Evolutionary conservation across 2,329 filamentous ascomycete species (phyloP).

Genomic region (Plectosphaerella sp.): DNA sequence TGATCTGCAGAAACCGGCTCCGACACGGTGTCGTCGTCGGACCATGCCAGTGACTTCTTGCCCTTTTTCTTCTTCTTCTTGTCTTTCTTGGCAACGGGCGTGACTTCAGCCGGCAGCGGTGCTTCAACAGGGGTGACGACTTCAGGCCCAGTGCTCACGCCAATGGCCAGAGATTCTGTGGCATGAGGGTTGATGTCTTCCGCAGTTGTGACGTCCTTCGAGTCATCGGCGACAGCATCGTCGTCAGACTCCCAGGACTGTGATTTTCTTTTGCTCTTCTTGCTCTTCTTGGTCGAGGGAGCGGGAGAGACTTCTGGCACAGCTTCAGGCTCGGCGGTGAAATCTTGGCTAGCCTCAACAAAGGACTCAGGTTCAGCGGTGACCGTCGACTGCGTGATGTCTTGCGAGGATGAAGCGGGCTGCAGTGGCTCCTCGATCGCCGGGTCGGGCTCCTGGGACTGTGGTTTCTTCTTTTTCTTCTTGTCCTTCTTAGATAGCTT

Average conservation of each 20-base stretch:
- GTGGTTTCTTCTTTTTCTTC: conserved; percentile 5
- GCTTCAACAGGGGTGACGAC: background rate
- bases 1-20: background rate
- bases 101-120: background rate
- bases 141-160: background rate
- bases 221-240: conserved; percentile 1
- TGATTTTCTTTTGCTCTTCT: conserved; percentile 18
- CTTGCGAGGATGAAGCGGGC: background rate
- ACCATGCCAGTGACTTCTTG: conserved; percentile 4
- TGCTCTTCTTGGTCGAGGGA: conserved; percentile 9
- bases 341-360: background rate
- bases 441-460: background rate
- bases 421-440: background rate
- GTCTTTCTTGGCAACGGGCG: conserved; percentile 17
- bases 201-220: conserved; percentile 6
- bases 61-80: conserved; percentile 32
- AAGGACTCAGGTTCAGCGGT: background rate
- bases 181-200: conserved; percentile 3
- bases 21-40: background rate
- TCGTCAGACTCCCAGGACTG: conserved; percentile 1
- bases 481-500: conserved; percentile 2
- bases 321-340: background rate
- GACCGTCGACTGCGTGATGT: conserved; percentile 1
- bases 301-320: background rate
- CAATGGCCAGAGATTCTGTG: background rate